These are phyloP conservation scores for Cladosporium sp. DNA, from an alignment of 2,329 filamentous ascomycete species.

Conservation along the genomic window DNA sequence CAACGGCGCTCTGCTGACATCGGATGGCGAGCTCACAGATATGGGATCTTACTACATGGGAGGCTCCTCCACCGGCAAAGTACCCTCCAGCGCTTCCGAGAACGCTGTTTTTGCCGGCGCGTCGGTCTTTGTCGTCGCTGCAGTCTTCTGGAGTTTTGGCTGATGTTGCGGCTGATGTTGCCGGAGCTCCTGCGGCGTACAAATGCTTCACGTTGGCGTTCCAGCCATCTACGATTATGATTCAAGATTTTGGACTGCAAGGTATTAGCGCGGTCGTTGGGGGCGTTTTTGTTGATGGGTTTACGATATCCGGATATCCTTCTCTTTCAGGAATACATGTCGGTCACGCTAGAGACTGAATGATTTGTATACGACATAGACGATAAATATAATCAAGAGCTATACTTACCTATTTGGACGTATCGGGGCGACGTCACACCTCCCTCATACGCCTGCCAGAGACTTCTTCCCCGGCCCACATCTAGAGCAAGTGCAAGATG, in stretches of 20 bases:
- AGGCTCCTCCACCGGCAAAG: slow-evolving; percentile 34
- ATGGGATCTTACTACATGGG: slow-evolving; percentile 77
- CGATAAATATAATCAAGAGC: no score
- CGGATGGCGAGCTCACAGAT: slow-evolving; percentile 64
- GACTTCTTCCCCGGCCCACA: neutral
- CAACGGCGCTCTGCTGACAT: slow-evolving; percentile 66
- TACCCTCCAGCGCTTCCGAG: slow-evolving; percentile 30
- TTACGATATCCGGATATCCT: no score
- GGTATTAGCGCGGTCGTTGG: slow-evolving; percentile 3
- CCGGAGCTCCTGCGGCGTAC: no score
- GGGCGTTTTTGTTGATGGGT: neutral
- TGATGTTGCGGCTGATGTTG: no score
- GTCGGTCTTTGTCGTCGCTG: slow-evolving; percentile 19
- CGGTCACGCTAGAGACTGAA: no score
- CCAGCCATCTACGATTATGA: no score
- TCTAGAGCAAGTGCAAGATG: neutral
- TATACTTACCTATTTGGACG: no score
- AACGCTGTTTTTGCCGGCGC: slow-evolving; percentile 27
- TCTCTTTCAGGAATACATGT: no score
- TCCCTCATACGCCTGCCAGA: neutral
- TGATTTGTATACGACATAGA: no score
- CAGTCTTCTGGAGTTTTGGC: slow-evolving; percentile 18
- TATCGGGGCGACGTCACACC: no score
- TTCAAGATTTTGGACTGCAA: neutral
- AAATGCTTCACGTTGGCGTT: no score